phyloP scores from a whole-genome alignment of 2,329 filamentous ascomycete species.

The Dactylellina sp. region DNA sequence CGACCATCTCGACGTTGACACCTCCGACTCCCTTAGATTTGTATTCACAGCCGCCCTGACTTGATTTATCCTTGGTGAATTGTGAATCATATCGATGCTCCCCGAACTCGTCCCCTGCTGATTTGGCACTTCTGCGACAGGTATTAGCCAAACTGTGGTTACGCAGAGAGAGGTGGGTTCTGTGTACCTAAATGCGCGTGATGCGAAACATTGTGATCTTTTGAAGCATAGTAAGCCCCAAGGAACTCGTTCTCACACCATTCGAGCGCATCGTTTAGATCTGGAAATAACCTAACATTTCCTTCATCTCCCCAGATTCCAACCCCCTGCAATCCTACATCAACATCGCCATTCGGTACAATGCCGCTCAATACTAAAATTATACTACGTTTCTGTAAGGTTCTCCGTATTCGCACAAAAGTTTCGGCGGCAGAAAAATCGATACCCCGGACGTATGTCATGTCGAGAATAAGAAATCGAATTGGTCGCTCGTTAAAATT shows the following conservation, averaged over 20 bases:
- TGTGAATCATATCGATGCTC: conserved; percentile 71
- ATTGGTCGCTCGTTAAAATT: conserved; percentile 82
- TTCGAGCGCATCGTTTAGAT: conserved; percentile 92
- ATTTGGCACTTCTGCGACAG: conserved; percentile 30
- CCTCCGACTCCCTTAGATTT: conserved; percentile 76
- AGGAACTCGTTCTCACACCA: conserved; percentile 94
- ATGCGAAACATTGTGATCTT: conserved; percentile 51
- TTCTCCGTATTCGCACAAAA: conserved; percentile 89
- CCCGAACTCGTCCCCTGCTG: conserved; percentile 56
- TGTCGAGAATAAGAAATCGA: conserved; percentile 87
- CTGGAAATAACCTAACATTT: conserved; percentile 82
- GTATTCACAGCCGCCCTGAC: conserved; percentile 81
- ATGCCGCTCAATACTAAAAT: conserved; percentile 86
- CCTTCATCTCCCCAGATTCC: conserved; percentile 79
- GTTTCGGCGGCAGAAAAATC: conserved; percentile 97
- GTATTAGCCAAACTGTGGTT: conserved; percentile 10
- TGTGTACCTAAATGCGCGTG: conserved; percentile 30
- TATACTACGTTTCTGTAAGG: conserved; percentile 81
- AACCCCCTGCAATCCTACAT: conserved; percentile 82
- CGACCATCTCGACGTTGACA: conserved; percentile 77
- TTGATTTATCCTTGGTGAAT: conserved; percentile 83
- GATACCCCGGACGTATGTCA: conserved; percentile 88
- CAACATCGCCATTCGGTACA: conserved; percentile 78
- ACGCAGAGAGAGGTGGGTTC: background rate
- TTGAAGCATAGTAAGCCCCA: conserved; percentile 76